Base-by-base conservation (phyloP, 176 grass and related monocot species). In the Canna indica region DNA sequence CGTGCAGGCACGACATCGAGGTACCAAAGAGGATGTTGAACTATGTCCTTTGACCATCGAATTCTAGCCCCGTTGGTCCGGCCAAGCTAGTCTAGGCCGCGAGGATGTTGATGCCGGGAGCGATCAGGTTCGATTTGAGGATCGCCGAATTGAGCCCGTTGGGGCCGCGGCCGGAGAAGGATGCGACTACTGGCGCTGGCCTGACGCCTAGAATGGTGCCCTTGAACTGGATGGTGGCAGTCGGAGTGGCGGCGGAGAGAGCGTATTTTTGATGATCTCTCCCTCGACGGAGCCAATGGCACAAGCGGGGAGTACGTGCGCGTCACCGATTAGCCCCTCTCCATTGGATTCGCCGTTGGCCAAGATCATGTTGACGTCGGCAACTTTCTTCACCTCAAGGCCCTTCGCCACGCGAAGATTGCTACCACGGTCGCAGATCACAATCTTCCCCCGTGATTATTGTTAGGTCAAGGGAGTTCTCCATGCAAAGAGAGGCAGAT, bases 71-170 rank as follows among this genome's bases (percentile, higher is more conserved):
- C 0, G 83, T 68, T 0, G 90, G 86, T 2, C 77, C 72, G 73
- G 13, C 36, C 0, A 0, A 20, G 18, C 70, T 64, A 0, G 78
- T 56, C 85, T 83, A 94, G 1, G 77, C 83, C 11, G 92, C 92
- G 5, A 96, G 82, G 67, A 96, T 81, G 82, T 96, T 29, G 16
- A 91, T 80, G 9, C 88, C 88, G 0, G 92, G 88, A 27, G 83
- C 92, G 4, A 96, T 68, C 12, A 96, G 35, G 77, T 96, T 85
- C 1, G 92, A 88, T 73, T 96, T 96, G 26, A 96, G 83, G 63
- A 96, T 75, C 35, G 39, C 69, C 30, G 88, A 85, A 47, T 81
- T 84, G 9, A 79, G 52, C 70, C 20, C 65, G 42, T 68, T 82
- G 0, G 92, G 92, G 1, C 92, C 88, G 28, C 92, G 88, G 34